Base-by-base conservation (phyloP, 495 filamentous ascomycete genomes). In the Trichoderma asperelloides region DNA sequence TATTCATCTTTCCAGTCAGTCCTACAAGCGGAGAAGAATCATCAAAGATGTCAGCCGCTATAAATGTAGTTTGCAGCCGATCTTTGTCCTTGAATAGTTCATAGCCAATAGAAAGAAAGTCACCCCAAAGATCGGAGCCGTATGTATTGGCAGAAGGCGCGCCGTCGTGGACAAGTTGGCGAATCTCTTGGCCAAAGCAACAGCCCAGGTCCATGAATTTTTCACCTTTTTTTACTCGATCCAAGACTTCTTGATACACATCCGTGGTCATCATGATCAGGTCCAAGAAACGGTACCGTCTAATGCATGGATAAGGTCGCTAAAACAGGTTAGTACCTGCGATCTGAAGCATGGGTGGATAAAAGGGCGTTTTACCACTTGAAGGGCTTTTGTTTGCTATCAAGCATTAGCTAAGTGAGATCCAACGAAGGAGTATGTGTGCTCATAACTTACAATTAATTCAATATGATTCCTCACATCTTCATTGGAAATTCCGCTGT, bases 41-140 rank as follows among this genome's bases (percentile, higher is more conserved):
- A 63, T 85, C 81, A 62, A 90, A 81, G 9, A 89, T 75, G 68
- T 88, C 79, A 1, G 68, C 75, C 5, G 71, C 71, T 0, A 88
- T 72, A 68, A 90, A 88, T 0, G 68, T 68, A 7, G 75, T 71
- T 28, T 78, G 66, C 11, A 87, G 76, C 0, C 68, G 74, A n/a
- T 76, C 77, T 18, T 71, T 67, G 70, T 87, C 82, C 0, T 71
- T 66, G 66, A 86, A 88, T 1, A 86, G 74, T 9, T 80, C 77
- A 64, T 84, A 84, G 9, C 84, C 85, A 2, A 87, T 71, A 0
- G 82, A 80, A 43, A 86, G 77, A 67, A 86, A 84, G 23, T 78
- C 73, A 5, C 67, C 64, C n/a, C 73, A 67, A 4, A 87, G 69
- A 67, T 88, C 83, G 4, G 72, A 70, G 1, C 82, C 86, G 65